Evolutionary conservation across 108 stramenopile species (phyloP).

Genomic region (Mediolabrus comicus): DNA sequence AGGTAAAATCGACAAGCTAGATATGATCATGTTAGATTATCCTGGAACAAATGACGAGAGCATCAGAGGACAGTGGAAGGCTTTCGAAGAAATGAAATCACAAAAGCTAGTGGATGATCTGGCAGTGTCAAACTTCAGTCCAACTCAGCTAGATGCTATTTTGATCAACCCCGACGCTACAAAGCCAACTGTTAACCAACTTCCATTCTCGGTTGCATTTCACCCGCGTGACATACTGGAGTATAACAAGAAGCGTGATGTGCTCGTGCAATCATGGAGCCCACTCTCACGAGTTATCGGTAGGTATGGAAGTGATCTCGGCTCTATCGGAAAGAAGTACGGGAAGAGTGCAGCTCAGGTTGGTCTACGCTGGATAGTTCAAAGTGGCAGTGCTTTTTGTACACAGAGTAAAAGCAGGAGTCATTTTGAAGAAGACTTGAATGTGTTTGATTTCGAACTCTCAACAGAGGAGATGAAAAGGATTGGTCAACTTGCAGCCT

Average conservation of each 20-base stretch:
- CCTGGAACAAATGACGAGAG: conserved; percentile 73
- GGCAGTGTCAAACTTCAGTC: conserved; percentile 71
- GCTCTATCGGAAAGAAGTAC: conserved; percentile 66
- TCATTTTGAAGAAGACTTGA: conserved; percentile 71
- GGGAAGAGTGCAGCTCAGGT: conserved; percentile 77
- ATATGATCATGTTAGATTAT: conserved; percentile 85
- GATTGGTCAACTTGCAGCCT: conserved; percentile 25
- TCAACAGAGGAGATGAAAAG: conserved; percentile 64
- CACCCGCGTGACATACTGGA: conserved; percentile 56
- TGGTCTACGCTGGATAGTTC: conserved; percentile 76
- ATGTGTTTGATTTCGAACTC: conserved; percentile 78
- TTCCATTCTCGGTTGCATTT: conserved; percentile 67
- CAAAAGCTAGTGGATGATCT: conserved; percentile 49
- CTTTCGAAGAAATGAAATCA: conserved; percentile 70
- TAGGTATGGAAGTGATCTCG: conserved; percentile 46
- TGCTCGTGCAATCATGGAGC: conserved; percentile 79
- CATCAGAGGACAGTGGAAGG: conserved; percentile 72
- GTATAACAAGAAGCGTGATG: conserved; percentile 59
- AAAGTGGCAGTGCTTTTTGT: conserved; percentile 65
- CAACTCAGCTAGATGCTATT: conserved; percentile 68
- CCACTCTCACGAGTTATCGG: conserved; percentile 55
- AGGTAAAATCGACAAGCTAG: conserved; percentile 68
- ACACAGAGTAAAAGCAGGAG: conserved; percentile 61
- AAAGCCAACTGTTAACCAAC: conserved; percentile 74
- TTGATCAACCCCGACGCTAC: conserved; percentile 40